These are phyloP conservation scores for Fusarium continuum DNA, from an alignment of 2,329 filamentous ascomycete species.

Conservation along the genomic window DNA sequence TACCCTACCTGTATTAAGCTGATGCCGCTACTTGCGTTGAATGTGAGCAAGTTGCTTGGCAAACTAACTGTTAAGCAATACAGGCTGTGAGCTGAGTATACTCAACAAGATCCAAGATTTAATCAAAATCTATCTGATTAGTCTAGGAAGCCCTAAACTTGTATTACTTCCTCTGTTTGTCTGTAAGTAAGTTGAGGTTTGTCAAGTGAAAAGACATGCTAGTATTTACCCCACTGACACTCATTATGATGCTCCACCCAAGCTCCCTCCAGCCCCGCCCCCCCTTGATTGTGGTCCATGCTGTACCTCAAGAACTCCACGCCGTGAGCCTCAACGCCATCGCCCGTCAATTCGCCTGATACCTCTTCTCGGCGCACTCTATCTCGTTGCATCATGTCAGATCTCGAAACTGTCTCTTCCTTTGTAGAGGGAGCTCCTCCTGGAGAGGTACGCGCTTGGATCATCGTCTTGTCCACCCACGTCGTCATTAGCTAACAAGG, in stretches of 20 bases:
- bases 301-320: slow-evolving; percentile 30
- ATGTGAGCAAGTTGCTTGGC: too few relatives aligned
- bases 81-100: too few relatives aligned
- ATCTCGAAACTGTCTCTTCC: slow-evolving; percentile 68
- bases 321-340: slow-evolving; percentile 34
- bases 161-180: too few relatives aligned
- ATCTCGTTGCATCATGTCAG: slow-evolving; percentile 46
- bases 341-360: slow-evolving; percentile 8
- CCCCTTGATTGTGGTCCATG: slow-evolving; percentile 29
- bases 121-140: too few relatives aligned
- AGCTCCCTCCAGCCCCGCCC: slow-evolving; percentile 38
- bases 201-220: not conserved
- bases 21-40: too few relatives aligned
- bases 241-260: slow-evolving; percentile 34
- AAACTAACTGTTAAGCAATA: too few relatives aligned
- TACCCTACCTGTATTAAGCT: too few relatives aligned
- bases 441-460: slow-evolving; percentile 79
- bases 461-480: slow-evolving; percentile 19
- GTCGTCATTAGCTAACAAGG: slow-evolving; percentile 45
- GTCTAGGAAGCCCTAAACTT: too few relatives aligned
- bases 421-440: slow-evolving; percentile 96
- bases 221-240: slow-evolving; percentile 22
- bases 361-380: slow-evolving; percentile 14
- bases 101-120: too few relatives aligned
- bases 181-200: too few relatives aligned